A percentile compares a stretch with the other conserved stretches of the same genome.
These are phyloP conservation scores for Colletotrichum graminicola DNA, from an alignment of 2,329 filamentous ascomycete species.

Conservation along the genomic window DNA sequence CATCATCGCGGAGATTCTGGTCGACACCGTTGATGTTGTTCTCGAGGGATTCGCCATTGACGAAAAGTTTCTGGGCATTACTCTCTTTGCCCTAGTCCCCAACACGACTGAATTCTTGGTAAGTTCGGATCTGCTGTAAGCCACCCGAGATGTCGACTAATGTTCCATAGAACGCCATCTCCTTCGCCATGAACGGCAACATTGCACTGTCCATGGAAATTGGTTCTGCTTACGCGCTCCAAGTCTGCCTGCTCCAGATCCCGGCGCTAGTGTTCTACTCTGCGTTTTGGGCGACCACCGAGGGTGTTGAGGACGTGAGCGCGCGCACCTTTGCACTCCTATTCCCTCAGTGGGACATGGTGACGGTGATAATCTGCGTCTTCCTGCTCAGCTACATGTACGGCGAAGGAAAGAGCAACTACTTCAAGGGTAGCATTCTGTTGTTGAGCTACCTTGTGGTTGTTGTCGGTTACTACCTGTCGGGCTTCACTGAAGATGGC, in stretches of 20 bases:
- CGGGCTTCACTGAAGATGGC: slow-evolving; percentile 64
- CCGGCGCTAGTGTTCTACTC: slow-evolving; percentile 94
- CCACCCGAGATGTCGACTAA: background rate
- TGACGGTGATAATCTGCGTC: slow-evolving; percentile 94
- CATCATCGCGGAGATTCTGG: slow-evolving; percentile 96
- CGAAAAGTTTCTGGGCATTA: slow-evolving; percentile 97
- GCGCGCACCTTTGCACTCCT: slow-evolving; percentile 84
- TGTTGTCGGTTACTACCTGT: slow-evolving; percentile 90
- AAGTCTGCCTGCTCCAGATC: slow-evolving; percentile 95
- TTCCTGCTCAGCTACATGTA: slow-evolving; percentile 98
- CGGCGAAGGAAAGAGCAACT: slow-evolving; percentile 98
- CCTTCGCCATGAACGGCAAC: slow-evolving; percentile 99
- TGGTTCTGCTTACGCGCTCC: slow-evolving; percentile 94
- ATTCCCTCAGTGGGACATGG: slow-evolving; percentile 99
- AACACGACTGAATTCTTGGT: slow-evolving; percentile 98
- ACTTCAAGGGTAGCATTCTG: slow-evolving; percentile 98
- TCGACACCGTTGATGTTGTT: slow-evolving; percentile 97
- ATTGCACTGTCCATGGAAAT: slow-evolving; percentile 99
- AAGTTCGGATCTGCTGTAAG: slow-evolving; percentile 54
- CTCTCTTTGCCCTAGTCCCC: slow-evolving; percentile 93
- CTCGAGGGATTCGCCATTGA: slow-evolving; percentile 90
- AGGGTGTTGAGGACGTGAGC: slow-evolving; percentile 55
- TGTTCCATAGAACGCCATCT: slow-evolving; percentile 86
- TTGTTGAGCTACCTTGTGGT: slow-evolving; percentile 94
- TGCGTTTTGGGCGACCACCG: slow-evolving; percentile 70